Evolutionary conservation across 2,329 filamentous ascomycete genomes (phyloP).

Genomic region (Scortechinia acanthostroma): DNA sequence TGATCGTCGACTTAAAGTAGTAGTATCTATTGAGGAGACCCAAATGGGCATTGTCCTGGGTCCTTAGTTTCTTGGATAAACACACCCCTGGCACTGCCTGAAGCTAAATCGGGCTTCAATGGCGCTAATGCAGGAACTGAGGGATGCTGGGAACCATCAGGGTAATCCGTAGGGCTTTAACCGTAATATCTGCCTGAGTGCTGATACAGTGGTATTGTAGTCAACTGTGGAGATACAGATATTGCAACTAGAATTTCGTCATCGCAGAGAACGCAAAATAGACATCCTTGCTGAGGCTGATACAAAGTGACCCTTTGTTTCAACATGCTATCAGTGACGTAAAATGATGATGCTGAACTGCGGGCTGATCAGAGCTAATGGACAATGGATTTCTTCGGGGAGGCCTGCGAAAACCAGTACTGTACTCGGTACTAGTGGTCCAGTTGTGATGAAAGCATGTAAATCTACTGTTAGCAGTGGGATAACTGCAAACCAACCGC

Average conservation of each 20-base stretch:
- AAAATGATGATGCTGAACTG: too few relatives aligned
- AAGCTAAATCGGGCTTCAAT: background rate
- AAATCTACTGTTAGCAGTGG: too few relatives aligned
- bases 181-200: background rate
- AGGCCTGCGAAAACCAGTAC: too few relatives aligned
- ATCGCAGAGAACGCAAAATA: background rate
- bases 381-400: too few relatives aligned
- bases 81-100: background rate
- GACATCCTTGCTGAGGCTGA: background rate
- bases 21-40: background rate
- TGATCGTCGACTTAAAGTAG: background rate
- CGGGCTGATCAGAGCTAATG: too few relatives aligned
- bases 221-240: background rate
- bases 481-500: too few relatives aligned
- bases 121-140: constrained; percentile 3
- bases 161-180: background rate
- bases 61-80: background rate
- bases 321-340: too few relatives aligned
- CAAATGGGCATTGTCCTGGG: too few relatives aligned
- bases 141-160: background rate
- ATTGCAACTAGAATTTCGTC: background rate
- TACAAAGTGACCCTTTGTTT: background rate
- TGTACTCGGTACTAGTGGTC: too few relatives aligned
- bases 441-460: too few relatives aligned
- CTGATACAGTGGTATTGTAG: background rate